Base-by-base conservation (phyloP, 1,284 basidiomycete species). In the Gymnopus androsaceus region DNA sequence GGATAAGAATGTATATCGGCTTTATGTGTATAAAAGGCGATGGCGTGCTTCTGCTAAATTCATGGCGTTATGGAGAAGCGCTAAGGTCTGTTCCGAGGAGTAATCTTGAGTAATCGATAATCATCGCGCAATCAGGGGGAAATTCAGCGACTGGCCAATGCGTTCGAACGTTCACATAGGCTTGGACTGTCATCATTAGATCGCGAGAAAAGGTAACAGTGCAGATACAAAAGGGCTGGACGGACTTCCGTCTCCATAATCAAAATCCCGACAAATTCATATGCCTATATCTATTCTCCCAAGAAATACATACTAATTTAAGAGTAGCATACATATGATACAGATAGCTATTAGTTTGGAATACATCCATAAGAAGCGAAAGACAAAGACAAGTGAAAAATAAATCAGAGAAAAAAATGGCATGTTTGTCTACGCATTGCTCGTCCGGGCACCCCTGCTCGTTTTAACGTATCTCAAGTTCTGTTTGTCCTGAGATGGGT, bases 401-500 rank as follows among this genome's bases (percentile, higher is more conserved):
- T 5, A 40, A 40, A n/a, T n/a, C n/a, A n/a, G 55, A 41, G 17
- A 25, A 25, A 45, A 47, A 37, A 37, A 11, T 42, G 21, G 23
- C 25, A 49, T 34, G 28, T 30, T 11, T 5, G 28, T 42, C 19
- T 34, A 54, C 31, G 40, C 19, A 14, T 36, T 30, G 36, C 38
- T 52, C 33, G 38, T 17, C 19, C 52, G 34, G 30, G 52, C 21
- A n/a, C 34, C 38, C 30, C 48, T 48, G n/a, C 61, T 59, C 28
- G 58, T 46, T 19, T 64, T 59, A 31, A 51, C 51, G 27, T 58
- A 58, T 54, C 54, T 59, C 34, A 59, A 42, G 41, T 66, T 67
- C 37, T 69, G 67, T 59, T 63, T 64, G 38, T 75, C 74, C 55
- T 76, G 72, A 11, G 64, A 62, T 33, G 67, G 74, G 57, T 82